Conservation (phyloP, 371 early-diverging fungal species). For the Mucor piriformis region DNA sequence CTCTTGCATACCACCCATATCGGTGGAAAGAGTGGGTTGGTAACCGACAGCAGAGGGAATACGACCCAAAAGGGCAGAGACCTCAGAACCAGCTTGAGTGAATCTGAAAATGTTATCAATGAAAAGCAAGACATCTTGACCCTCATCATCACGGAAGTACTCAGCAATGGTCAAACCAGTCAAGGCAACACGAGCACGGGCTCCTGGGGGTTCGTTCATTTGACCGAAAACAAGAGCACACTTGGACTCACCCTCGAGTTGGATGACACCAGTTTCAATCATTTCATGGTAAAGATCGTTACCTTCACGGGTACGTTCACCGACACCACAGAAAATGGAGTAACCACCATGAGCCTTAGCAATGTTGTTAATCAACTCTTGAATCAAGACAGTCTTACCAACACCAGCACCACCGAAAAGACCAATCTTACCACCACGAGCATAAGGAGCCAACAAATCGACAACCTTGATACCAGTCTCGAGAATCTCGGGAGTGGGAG, state of each 20-base stretch:
- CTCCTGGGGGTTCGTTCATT: conserved; percentile 98
- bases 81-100: conserved; percentile 93
- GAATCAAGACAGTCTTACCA: conserved; percentile 98
- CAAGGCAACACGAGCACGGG: conserved; percentile 97
- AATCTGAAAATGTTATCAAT: conserved; percentile 99
- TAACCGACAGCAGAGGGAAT: conserved; percentile 99
- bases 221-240: conserved; percentile 95
- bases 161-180: conserved; percentile 98
- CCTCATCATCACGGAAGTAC: conserved; percentile 99
- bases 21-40: conserved; percentile 96
- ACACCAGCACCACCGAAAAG: conserved; percentile 99
- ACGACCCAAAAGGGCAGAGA: conserved; percentile 97
- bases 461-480: conserved; percentile 98
- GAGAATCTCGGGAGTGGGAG: conserved; percentile 90
- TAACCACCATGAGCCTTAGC: conserved; percentile 98
- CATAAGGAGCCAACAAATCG: conserved; percentile 95
- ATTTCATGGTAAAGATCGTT: conserved; percentile 99
- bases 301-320: conserved; percentile 97
- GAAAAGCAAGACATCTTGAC: conserved; percentile 98
- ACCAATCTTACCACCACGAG: conserved; percentile 98
- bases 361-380: conserved; percentile 96
- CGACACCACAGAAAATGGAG: conserved; percentile 96
- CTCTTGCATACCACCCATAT: conserved; percentile 98
- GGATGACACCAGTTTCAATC: conserved; percentile 91
- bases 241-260: conserved; percentile 91